Base-by-base conservation (phyloP, 441 rosid genomes). In the Adansonia gregorii region DNA sequence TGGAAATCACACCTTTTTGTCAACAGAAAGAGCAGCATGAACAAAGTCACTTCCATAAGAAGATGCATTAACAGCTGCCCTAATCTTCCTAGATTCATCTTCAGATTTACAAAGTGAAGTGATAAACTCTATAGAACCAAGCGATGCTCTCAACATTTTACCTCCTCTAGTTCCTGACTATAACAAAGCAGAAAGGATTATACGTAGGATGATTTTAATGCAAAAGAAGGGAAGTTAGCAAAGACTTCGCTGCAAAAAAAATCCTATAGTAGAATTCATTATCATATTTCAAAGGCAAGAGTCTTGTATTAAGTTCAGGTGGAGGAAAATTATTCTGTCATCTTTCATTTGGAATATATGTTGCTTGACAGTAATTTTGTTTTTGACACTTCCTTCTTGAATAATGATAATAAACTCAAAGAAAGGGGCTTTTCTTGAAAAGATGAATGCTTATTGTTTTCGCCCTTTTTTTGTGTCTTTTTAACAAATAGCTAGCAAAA, bases 51-150 rank as follows among this genome's bases (percentile, higher is more conserved):
- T 85, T 79, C 98, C 97, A 80, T 87, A 91, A 72, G 92, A 83
- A 79, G 98, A 93, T 74, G 90, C 84, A 55, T 79, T 78, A 41
- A 93, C 97, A 55, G 98, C 97, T 77, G 88, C 92, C 85, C 83
- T 88, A 74, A 94, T 91, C 87, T 85, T 86, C 79, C 75, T 85
- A 45, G 93, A 89, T 78, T 92, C 90, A 76, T 83, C 89, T 83
- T 93, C 92, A 19, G 97, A 88, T 81, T 87, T 85, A 79, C 87
- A 88, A 48, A 83, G 87, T 46, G 98, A 91, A 78, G 97, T 88
- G 55, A 94, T 88, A 78, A 94, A 94, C 66, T 94, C 98, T 31
- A 94, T 83, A 31, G 98, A 94, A 75, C 98, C 98, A 80, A 94
- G 94, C 58, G 94, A 90, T 39, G 98, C 98, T 85, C 86, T 89